phyloP scores from a whole-genome alignment of 257 asterid genomes.

The Verbena officinalis region DNA sequence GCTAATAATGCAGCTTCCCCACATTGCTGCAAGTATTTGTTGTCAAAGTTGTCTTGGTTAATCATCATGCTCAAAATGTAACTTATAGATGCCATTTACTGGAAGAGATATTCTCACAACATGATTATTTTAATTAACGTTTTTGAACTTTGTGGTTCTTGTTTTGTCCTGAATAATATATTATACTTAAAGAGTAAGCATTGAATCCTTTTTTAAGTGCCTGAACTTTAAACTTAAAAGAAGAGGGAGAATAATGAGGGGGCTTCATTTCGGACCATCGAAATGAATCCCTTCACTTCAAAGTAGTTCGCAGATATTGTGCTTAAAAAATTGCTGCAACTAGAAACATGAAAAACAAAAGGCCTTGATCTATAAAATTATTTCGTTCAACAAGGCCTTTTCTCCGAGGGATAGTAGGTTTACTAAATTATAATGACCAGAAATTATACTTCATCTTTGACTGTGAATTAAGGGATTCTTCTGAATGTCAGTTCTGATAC shows the following conservation, averaged over 20 bases:
- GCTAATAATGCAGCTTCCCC: conserved; percentile 17
- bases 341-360: not conserved
- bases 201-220: not conserved
- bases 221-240: not conserved
- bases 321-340: not conserved
- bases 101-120: conserved; percentile 8
- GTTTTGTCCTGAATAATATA: conserved; percentile 13
- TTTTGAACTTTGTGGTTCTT: not conserved
- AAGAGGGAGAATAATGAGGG: not conserved
- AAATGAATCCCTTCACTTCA: conserved; percentile 18
- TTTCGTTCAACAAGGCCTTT: not conserved
- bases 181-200: conserved; percentile 17
- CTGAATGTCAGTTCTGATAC: not conserved
- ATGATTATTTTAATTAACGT: conserved; percentile 8
- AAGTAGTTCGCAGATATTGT: conserved; percentile 19
- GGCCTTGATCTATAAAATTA: not conserved
- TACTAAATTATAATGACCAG: no score
- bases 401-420: not conserved
- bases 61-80: not conserved
- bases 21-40: conserved; percentile 14
- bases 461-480: not conserved
- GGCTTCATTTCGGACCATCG: conserved; percentile 14
- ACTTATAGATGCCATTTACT: conserved; percentile 2
- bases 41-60: not conserved
- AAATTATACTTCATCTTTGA: no score